Evolutionary conservation across 495 filamentous ascomycete species (phyloP).

Genomic region (Sporormia fimetaria): DNA sequence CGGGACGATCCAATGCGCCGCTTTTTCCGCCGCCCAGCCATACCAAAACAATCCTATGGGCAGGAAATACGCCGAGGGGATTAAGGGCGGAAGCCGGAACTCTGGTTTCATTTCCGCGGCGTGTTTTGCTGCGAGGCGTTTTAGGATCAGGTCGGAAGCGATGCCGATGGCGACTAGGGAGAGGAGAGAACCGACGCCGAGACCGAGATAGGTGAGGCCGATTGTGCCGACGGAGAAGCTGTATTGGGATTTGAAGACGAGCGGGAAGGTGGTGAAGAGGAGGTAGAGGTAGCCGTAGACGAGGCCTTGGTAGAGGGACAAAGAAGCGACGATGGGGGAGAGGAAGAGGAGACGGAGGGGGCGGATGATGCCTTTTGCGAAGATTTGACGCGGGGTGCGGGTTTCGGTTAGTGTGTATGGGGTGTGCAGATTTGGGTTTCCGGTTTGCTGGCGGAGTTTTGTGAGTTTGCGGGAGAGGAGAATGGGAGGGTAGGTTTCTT

Average conservation of each 20-base stretch:
- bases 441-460: conserved; percentile 28
- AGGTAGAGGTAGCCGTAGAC: conserved; percentile 18
- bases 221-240: conserved; percentile 5
- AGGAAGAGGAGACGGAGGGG: conserved; percentile 14
- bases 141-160: conserved; percentile 8
- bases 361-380: conserved; percentile 8
- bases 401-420: conserved; percentile 26
- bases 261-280: conserved; percentile 17
- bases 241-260: conserved; percentile 15
- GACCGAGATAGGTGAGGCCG: conserved; percentile 20
- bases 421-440: conserved; percentile 33
- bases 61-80: conserved; percentile 7
- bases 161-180: conserved; percentile 16
- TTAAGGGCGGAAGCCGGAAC: conserved; percentile 18
- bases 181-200: conserved; percentile 22
- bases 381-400: conserved; percentile 25
- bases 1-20: conserved; percentile 29
- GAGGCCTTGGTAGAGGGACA: conserved; percentile 9
- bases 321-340: conserved; percentile 13
- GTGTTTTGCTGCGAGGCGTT: not conserved
- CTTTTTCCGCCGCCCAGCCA: conserved; percentile 15
- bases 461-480: conserved; percentile 43
- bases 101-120: conserved; percentile 43
- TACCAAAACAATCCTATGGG: conserved; percentile 19
- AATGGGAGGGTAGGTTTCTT: conserved; percentile 45